Evolutionary conservation across 257 asterid genomes (phyloP).

Genomic region (Misopates orontium): DNA sequence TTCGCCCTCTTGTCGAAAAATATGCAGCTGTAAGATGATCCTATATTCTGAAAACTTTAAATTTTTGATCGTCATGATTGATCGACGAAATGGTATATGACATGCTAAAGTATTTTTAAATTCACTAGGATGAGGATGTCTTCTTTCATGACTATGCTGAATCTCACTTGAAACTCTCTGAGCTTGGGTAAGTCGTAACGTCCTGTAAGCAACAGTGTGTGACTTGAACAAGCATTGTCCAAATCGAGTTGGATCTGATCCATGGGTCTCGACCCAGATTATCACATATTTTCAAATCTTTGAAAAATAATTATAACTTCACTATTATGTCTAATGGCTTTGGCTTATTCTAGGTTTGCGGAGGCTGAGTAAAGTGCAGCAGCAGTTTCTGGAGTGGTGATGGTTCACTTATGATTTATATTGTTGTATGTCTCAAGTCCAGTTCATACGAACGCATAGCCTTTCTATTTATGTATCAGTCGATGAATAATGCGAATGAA

Average conservation of each 20-base stretch:
- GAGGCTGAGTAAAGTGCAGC: constrained; percentile 30
- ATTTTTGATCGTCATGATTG: not conserved
- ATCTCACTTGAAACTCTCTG: constrained; percentile 81
- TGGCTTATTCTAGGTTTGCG: constrained; percentile 39
- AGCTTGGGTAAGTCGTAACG: constrained; percentile 63
- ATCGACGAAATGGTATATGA: not conserved
- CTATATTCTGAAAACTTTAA: not conserved
- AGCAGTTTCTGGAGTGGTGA: no score
- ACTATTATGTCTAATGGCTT: not conserved
- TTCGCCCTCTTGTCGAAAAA: constrained; percentile 56
- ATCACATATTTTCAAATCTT: no score
- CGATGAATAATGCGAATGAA: no score
- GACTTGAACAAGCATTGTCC: no score
- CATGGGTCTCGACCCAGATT: no score
- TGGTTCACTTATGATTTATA: no score
- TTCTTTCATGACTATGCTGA: constrained; percentile 81
- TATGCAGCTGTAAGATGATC: constrained; percentile 64
- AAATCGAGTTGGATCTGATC: no score
- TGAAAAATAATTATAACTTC: not conserved
- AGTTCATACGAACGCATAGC: no score
- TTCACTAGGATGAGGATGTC: constrained; percentile 71
- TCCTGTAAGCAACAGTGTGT: no score
- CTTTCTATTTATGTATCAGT: no score
- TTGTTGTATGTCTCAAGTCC: no score
- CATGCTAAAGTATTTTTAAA: constrained; percentile 1